Conservation (phyloP, 2,329 filamentous ascomycete species). For the Chaetomiaceae sp. region DNA sequence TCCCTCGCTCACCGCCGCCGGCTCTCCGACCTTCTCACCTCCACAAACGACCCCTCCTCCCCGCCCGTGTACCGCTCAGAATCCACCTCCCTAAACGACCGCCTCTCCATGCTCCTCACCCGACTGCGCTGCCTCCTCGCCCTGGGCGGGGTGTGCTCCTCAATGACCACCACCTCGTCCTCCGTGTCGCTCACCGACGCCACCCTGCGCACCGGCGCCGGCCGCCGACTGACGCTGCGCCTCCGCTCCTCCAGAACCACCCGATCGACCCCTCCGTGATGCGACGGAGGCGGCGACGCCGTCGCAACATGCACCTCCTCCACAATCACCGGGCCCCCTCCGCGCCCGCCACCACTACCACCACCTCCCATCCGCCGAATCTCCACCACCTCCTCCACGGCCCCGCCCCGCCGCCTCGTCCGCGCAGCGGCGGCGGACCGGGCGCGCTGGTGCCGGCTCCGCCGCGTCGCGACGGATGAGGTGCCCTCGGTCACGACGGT, state of each 20-base stretch:
- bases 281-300: conserved; percentile 4
- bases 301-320: not conserved
- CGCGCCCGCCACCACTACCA: conserved; percentile 6
- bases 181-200: conserved; percentile 19
- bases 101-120: conserved; percentile 24
- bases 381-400: conserved; percentile 28
- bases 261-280: conserved; percentile 23
- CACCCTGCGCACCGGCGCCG: conserved; percentile 20
- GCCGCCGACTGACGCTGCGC: conserved; percentile 16
- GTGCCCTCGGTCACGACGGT: conserved; percentile 15
- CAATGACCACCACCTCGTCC: conserved; percentile 32
- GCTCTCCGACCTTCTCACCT: conserved; percentile 20
- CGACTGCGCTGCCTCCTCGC: conserved; percentile 21
- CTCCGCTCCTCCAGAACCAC: conserved; percentile 27
- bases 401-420: conserved; percentile 11
- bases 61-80: conserved; percentile 29
- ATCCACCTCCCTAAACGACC: conserved; percentile 29
- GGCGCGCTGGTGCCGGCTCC: not conserved
- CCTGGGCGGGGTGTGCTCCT: conserved; percentile 27
- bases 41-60: conserved; percentile 27
- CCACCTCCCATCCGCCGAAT: conserved; percentile 18
- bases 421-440: no score
- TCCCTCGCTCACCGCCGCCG: conserved; percentile 1
- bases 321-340: conserved; percentile 22
- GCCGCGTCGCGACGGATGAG: conserved; percentile 15